Conservation (phyloP, 2,329 filamentous ascomycete genomes). For the Penicillium rolfsii region DNA sequence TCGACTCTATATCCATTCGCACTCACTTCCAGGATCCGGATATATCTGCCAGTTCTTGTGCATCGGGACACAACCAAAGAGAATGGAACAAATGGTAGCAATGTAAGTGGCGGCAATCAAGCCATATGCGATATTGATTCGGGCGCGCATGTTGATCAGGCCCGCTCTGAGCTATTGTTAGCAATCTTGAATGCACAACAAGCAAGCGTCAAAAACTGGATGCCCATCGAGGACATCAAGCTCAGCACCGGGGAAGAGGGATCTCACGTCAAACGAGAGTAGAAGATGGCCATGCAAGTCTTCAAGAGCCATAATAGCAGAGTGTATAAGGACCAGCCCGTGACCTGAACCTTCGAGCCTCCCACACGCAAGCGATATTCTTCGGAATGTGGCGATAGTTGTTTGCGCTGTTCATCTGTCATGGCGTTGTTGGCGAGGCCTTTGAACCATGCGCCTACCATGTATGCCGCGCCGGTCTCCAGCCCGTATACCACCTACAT, state of each 20-base stretch:
- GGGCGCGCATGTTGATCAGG: slow-evolving; percentile 46
- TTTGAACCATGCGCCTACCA: slow-evolving; percentile 52
- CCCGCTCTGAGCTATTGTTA: slow-evolving; percentile 38
- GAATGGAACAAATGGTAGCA: slow-evolving; percentile 54
- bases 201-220: not conserved
- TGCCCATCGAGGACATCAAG: too few species aligned
- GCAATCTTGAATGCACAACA: not conserved
- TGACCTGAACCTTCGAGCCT: slow-evolving; percentile 58
- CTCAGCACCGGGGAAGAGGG: not conserved
- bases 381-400: slow-evolving; percentile 48
- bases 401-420: slow-evolving; percentile 54
- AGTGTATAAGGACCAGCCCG: slow-evolving; percentile 60
- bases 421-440: slow-evolving; percentile 63
- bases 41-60: slow-evolving; percentile 62
- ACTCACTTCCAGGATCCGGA: slow-evolving; percentile 60
- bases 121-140: slow-evolving; percentile 56
- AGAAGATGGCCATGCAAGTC: slow-evolving; percentile 60
- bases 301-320: slow-evolving; percentile 59
- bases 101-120: slow-evolving; percentile 56
- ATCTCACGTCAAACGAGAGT: slow-evolving; percentile 56
- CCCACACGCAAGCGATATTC: slow-evolving; percentile 56
- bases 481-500: slow-evolving; percentile 55
- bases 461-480: slow-evolving; percentile 56
- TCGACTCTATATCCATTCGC: not conserved
- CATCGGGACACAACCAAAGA: slow-evolving; percentile 59